Evolutionary conservation across 2,329 filamentous ascomycete species (phyloP).

Genomic region (Botryosphaeria dothidea): DNA sequence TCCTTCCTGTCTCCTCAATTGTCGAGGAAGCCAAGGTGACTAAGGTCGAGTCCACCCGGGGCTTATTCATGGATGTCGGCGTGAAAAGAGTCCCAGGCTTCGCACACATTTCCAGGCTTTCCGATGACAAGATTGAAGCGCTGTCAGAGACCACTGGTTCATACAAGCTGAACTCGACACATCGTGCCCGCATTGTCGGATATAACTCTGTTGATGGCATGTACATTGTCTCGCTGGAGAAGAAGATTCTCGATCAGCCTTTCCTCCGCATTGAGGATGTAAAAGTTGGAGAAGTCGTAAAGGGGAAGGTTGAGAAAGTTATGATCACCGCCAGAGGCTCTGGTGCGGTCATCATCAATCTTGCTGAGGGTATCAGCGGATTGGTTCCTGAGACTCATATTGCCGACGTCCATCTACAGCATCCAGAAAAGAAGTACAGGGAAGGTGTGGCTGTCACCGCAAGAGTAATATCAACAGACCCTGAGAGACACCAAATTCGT

Average conservation of each 20-base stretch:
- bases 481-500: conserved; percentile 74
- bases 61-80: conserved; percentile 76
- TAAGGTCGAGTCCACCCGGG: conserved; percentile 76
- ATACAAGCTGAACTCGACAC: conserved; percentile 75
- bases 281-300: conserved; percentile 75
- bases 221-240: conserved; percentile 82
- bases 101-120: conserved; percentile 89
- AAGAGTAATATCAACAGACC: conserved; percentile 78
- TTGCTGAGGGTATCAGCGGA: conserved; percentile 86
- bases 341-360: conserved; percentile 75
- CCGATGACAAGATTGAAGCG: conserved; percentile 84
- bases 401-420: conserved; percentile 81
- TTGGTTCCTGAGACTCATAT: conserved; percentile 86
- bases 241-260: conserved; percentile 78
- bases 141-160: conserved; percentile 75
- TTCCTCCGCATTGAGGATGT: conserved; percentile 94
- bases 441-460: conserved; percentile 83
- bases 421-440: conserved; percentile 95
- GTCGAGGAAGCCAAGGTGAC: conserved; percentile 77
- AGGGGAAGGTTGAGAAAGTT: conserved; percentile 81
- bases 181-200: conserved; percentile 79
- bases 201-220: conserved; percentile 87
- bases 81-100: conserved; percentile 74
- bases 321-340: conserved; percentile 77
- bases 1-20: conserved; percentile 71